Percentiles rank a stretch among this genome's conserved stretches.
phyloP scores from a whole-genome alignment of 345 rosid species.

The Citrus glauca region DNA sequence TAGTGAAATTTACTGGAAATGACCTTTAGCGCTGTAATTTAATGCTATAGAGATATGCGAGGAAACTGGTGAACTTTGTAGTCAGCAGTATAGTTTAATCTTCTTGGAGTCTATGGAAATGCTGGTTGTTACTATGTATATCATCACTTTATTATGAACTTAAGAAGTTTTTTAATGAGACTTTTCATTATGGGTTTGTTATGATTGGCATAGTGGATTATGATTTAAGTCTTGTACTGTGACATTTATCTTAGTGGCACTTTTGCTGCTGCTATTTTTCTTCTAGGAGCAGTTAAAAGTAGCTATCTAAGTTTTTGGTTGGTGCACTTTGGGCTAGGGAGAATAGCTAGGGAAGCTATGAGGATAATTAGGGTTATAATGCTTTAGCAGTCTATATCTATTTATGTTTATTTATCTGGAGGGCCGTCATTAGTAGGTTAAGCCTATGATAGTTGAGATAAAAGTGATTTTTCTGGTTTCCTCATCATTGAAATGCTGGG shows the following conservation, averaged over 20 bases:
- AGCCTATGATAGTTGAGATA: background rate
- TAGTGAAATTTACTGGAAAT: background rate
- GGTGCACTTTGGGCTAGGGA: background rate
- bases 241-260: background rate
- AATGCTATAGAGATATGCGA: too few relatives aligned
- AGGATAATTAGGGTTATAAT: background rate
- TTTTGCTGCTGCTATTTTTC: background rate
- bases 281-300: background rate
- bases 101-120: background rate
- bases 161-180: background rate
- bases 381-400: background rate
- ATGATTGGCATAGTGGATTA: background rate
- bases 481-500: background rate
- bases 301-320: background rate
- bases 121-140: background rate
- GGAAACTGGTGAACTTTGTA: background rate
- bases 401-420: background rate
- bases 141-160: background rate
- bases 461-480: background rate
- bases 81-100: background rate
- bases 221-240: background rate
- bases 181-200: background rate
- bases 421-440: background rate
- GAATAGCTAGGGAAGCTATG: background rate
- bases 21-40: background rate